Base-by-base conservation (phyloP, 225 moss, liverwort and hornwort species). In the Pseudoscleropodium purum region DNA sequence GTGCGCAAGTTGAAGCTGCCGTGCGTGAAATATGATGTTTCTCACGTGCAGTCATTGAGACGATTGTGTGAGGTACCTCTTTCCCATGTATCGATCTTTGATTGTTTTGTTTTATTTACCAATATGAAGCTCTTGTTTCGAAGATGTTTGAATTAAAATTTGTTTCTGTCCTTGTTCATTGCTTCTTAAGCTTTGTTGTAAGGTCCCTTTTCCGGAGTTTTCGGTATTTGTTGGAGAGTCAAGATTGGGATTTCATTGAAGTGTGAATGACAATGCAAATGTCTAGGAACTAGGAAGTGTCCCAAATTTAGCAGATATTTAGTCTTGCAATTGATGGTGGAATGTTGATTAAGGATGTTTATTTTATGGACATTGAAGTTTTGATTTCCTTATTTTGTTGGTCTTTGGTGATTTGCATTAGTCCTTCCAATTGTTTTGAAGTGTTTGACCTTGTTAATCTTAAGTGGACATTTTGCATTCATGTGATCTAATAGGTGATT, bases 161-260 rank as follows among this genome's bases (percentile, higher is more conserved):
- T 34, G 23, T 74, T 74, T 45, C 6, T 30, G 6, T 45, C 2
- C 18, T 45, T 30, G 5, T 23, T 59, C 59, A 18, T 45, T 30
- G 30, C 45, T 45, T 39, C 13, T 39, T 69, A n/a, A 69, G 7
- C 23, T 21, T 0, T 73, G 17, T 47, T 74, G 45, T 11, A 3
- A 74, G 3, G 18, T 11, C 6, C 6, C 4, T 18, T 45, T 47
- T 30, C 4, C 3, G 0, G 9, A 10, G n/a, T 4, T 8, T 7
- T 11, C 5, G 4, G 24, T 21, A 23, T 21, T 34, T 3, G 3
- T 23, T 23, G 14, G 36, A 4, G 13, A 23, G 33, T 5, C 5
- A 52, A 52, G 15, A 15, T 51, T 77, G 23, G 52, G 4, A 52
- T 36, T 23, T 24, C 5, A 36, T 74, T 26, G 39, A 26, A 30